phyloP scores from a whole-genome alignment of 2,329 filamentous ascomycete genomes.

The Dothideomycetes sp. region DNA sequence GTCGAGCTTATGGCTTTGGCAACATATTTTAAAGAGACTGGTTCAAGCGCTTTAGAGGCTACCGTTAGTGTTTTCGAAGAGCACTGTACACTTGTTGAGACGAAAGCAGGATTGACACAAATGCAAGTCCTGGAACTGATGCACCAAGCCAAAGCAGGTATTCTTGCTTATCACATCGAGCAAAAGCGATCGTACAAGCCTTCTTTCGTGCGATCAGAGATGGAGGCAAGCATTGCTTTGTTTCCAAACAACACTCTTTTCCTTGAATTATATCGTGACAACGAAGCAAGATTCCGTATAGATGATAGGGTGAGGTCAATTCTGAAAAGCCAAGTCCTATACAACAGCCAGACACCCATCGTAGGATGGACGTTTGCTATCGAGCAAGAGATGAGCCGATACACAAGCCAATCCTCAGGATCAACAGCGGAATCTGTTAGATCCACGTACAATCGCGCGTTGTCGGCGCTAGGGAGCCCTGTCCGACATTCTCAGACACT shows the following conservation, averaged over 20 bases:
- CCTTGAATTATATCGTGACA: constrained; percentile 62
- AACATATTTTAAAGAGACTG: constrained; percentile 50
- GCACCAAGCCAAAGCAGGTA: constrained; percentile 56
- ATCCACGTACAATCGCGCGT: constrained; percentile 39
- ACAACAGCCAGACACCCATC: constrained; percentile 28
- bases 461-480: constrained; percentile 25
- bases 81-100: constrained; percentile 34
- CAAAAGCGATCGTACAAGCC: constrained; percentile 59
- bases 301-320: constrained; percentile 67
- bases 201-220: constrained; percentile 50
- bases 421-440: constrained; percentile 26
- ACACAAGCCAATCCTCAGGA: constrained; percentile 22
- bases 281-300: constrained; percentile 61
- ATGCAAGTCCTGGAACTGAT: constrained; percentile 52
- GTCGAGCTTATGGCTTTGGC: constrained; percentile 57
- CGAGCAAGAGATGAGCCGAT: constrained; percentile 43
- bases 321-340: constrained; percentile 37
- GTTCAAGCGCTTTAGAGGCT: too few relatives aligned
- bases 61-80: constrained; percentile 32
- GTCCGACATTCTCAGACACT: constrained; percentile 23
- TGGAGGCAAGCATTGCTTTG: constrained; percentile 49
- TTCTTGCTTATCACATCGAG: constrained; percentile 59
- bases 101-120: too few relatives aligned
- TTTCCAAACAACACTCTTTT: constrained; percentile 75
- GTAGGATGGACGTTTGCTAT: constrained; percentile 48